Conservation (phyloP, 345 rosid genomes). For the Eucalyptus caleyi region DNA sequence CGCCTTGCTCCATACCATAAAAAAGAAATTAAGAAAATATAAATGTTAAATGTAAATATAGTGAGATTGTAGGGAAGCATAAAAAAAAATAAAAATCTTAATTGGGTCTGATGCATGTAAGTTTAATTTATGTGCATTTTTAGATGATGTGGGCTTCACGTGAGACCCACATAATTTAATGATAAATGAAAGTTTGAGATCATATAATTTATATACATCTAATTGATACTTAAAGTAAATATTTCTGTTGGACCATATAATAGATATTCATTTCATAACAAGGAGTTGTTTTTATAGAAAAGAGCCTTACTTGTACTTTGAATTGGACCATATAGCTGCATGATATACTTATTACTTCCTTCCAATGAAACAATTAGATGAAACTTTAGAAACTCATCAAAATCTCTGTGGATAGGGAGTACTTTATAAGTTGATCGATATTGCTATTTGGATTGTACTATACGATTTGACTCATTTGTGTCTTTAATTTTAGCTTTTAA, state of each 20-base stretch:
- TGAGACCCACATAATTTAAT: neutral
- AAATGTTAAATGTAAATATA: neutral
- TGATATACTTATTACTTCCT: neutral
- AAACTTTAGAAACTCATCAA: neutral
- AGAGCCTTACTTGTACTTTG: neutral
- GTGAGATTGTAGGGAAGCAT: neutral
- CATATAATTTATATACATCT: rapidly evolving
- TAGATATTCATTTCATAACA: neutral
- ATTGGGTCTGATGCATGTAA: rapidly evolving
- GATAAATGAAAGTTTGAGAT: rapidly evolving
- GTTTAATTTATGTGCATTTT: rapidly evolving
- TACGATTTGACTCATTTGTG: neutral
- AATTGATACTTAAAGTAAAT: neutral
- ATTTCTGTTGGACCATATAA: neutral
- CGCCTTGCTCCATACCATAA: neutral
- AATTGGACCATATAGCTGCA: neutral
- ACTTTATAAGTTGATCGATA: neutral
- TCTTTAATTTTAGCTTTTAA: neutral
- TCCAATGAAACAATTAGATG: neutral
- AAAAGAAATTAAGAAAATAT: neutral
- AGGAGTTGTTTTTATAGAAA: neutral
- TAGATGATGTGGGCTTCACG: rapidly evolving
- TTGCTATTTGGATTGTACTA: neutral
- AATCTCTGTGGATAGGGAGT: neutral
- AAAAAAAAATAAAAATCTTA: neutral